These are phyloP conservation scores for Pythium graminicola DNA, from an alignment of 352 stramenopile species.

Conservation along the genomic window DNA sequence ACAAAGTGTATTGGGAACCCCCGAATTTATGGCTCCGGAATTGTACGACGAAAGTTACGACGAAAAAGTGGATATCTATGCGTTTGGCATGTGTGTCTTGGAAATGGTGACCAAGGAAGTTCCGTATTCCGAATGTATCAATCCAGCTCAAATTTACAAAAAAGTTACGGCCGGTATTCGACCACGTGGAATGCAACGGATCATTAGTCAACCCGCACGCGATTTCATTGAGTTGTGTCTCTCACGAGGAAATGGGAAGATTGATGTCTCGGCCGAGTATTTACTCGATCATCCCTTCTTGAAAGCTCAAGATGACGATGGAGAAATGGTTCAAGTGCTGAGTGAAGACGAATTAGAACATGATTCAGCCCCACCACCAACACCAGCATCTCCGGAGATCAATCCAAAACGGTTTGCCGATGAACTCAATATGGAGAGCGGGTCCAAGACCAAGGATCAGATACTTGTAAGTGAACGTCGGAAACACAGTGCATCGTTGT, in stretches of 20 bases:
- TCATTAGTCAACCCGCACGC: slow-evolving; percentile 60
- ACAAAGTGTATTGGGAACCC: slow-evolving; percentile 95
- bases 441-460: slow-evolving; percentile 38
- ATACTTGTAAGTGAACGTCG: slow-evolving; percentile 30
- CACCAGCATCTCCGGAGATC: slow-evolving; percentile 36
- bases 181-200: slow-evolving; percentile 58
- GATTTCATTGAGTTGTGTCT: slow-evolving; percentile 85
- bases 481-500: slow-evolving; percentile 51
- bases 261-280: slow-evolving; percentile 81
- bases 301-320: slow-evolving; percentile 71
- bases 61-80: slow-evolving; percentile 97
- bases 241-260: slow-evolving; percentile 65
- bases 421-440: slow-evolving; percentile 74
- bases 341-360: slow-evolving; percentile 61
- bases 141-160: slow-evolving; percentile 88
- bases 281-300: slow-evolving; percentile 69
- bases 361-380: slow-evolving; percentile 31
- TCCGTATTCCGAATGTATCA: slow-evolving; percentile 96
- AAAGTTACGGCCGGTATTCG: slow-evolving; percentile 85
- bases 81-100: slow-evolving; percentile 99
- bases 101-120: slow-evolving; percentile 99
- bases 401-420: slow-evolving; percentile 56
- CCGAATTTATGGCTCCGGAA: slow-evolving; percentile 99
- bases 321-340: slow-evolving; percentile 68
- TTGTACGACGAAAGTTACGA: slow-evolving; percentile 98